Evolutionary conservation across 352 stramenopile genomes (phyloP).

Genomic region (Globisporangium abappressorium): DNA sequence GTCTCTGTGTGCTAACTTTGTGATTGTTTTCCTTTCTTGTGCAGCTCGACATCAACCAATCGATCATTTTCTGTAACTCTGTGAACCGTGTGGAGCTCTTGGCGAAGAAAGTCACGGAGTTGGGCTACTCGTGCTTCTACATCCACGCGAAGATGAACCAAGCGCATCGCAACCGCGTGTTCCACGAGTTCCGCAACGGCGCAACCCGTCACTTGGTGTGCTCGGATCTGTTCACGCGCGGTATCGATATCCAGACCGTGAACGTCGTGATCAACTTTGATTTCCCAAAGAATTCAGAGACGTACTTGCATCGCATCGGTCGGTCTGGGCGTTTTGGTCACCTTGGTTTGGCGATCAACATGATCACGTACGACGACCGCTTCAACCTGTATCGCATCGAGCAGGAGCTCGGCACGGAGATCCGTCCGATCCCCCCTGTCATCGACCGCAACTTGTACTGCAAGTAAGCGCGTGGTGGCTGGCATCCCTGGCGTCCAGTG

Average conservation of each 20-base stretch:
- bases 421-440: constrained; percentile 96
- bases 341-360: constrained; percentile 98
- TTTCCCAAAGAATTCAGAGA: constrained; percentile 99
- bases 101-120: constrained; percentile 99
- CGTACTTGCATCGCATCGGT: constrained; percentile 99
- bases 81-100: constrained; percentile 99
- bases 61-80: constrained; percentile 99
- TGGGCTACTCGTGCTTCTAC: constrained; percentile 99
- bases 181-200: constrained; percentile 99
- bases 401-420: constrained; percentile 99
- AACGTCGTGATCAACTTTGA: constrained; percentile 99
- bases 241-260: constrained; percentile 99
- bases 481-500: background rate
- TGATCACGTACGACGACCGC: constrained; percentile 99
- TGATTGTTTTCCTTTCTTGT: constrained; percentile 20
- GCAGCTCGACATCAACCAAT: constrained; percentile 98
- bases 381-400: constrained; percentile 98
- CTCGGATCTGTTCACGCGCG: constrained; percentile 98
- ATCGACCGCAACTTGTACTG: constrained; percentile 99
- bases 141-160: constrained; percentile 99
- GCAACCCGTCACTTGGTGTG: constrained; percentile 97
- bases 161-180: constrained; percentile 98
- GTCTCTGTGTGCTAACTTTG: background rate
- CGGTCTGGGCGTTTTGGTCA: constrained; percentile 98
- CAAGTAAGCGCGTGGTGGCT: constrained; percentile 49